Conservation (phyloP, 441 rosid species). For the Adansonia madagascariensis region DNA sequence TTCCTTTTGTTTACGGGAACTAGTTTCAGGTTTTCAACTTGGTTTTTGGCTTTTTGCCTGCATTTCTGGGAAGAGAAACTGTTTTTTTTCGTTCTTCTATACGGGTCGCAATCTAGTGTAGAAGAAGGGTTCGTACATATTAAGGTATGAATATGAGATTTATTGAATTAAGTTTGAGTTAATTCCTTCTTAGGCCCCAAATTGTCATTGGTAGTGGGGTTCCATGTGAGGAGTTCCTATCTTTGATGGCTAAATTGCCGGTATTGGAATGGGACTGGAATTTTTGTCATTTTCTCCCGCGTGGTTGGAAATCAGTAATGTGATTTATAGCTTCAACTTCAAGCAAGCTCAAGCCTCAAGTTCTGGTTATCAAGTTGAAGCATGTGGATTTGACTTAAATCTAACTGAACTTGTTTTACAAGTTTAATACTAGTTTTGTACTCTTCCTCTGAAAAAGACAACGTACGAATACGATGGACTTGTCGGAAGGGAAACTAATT, state of each 20-base stretch:
- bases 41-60: background rate
- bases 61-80: background rate
- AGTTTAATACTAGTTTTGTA: background rate
- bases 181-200: background rate
- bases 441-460: background rate
- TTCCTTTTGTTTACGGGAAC: background rate
- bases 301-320: constrained; percentile 10
- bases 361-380: background rate
- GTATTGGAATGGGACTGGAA: constrained; percentile 10
- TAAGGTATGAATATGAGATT: too few species aligned
- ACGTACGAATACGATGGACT: background rate
- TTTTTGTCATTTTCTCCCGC: constrained; percentile 1
- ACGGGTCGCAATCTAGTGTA: background rate
- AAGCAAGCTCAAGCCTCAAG: background rate
- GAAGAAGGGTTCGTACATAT: too few species aligned
- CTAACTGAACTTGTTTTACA: constrained; percentile 4
- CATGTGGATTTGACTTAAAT: constrained; percentile 8
- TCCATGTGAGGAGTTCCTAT: background rate
- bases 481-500: background rate
- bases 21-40: background rate
- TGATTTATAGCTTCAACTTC: constrained; percentile 11
- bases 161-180: too few species aligned
- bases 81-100: background rate
- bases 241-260: constrained; percentile 17
- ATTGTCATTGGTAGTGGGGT: background rate